These are phyloP conservation scores for Naematelia encephala DNA, from an alignment of 768 basidiomycete genomes.

Conservation along the genomic window DNA sequence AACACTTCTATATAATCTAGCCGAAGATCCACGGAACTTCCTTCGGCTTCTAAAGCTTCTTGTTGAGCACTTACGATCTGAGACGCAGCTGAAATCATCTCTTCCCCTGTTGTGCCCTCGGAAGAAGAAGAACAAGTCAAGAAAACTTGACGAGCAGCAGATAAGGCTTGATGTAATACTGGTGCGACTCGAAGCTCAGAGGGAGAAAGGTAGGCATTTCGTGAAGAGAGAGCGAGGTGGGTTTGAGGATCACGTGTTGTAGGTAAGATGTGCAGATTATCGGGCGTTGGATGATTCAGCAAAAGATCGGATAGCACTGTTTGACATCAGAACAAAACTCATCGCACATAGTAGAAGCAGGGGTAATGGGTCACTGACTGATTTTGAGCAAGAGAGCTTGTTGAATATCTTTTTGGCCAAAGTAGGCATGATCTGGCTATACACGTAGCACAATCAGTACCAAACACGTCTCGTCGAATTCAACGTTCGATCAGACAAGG, in stretches of 20 bases:
- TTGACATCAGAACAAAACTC: conserved; percentile 2
- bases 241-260: conserved; percentile 67
- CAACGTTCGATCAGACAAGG: conserved; percentile 1
- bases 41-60: conserved; percentile 23
- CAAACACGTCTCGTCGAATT: too few relatives aligned
- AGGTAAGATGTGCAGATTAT: conserved; percentile 78
- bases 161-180: conserved; percentile 67
- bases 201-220: conserved; percentile 74
- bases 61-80: conserved; percentile 27
- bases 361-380: conserved; percentile 27
- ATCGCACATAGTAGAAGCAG: neutral
- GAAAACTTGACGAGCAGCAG: conserved; percentile 60
- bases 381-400: conserved; percentile 78
- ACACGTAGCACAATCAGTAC: too few relatives aligned
- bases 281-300: conserved; percentile 67
- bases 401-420: conserved; percentile 98
- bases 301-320: conserved; percentile 71
- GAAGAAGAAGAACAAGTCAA: conserved; percentile 26
- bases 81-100: conserved; percentile 22
- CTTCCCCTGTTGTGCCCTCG: conserved; percentile 28
- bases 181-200: conserved; percentile 66
- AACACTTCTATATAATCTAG: conserved; percentile 90
- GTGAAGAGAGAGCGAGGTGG: conserved; percentile 80
- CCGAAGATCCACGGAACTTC: conserved; percentile 57
- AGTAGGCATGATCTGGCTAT: conserved; percentile 90